A percentile compares a stretch with the other conserved stretches of the same genome.
Evolutionary conservation across 371 early-diverging fungal species (phyloP).

Genomic region (Apophysomyces ossiformis): DNA sequence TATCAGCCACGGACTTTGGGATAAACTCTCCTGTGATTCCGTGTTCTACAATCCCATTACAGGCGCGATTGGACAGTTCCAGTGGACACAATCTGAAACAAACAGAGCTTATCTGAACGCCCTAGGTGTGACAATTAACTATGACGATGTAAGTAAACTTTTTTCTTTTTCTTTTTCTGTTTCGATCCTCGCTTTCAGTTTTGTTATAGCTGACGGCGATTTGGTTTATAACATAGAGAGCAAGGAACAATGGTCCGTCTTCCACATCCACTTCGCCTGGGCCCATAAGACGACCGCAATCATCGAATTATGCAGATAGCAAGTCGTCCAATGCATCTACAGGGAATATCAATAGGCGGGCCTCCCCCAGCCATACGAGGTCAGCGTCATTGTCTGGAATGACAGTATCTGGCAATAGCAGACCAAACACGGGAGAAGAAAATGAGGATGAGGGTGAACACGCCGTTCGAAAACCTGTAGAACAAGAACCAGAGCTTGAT

Average conservation of each 20-base stretch:
- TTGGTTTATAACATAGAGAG: slow-evolving; percentile 5
- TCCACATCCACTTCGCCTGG: neutral
- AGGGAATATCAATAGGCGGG: slow-evolving; percentile 22
- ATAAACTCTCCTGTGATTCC: slow-evolving; percentile 51
- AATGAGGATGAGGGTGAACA: slow-evolving; percentile 3
- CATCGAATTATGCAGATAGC: slow-evolving; percentile 19
- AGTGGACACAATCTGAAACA: slow-evolving; percentile 59
- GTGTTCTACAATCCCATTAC: slow-evolving; percentile 56
- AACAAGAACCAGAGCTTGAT: slow-evolving; percentile 52
- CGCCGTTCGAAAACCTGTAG: slow-evolving; percentile 26
- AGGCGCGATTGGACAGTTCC: slow-evolving; percentile 55
- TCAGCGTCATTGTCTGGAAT: slow-evolving; percentile 24
- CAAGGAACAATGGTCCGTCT: neutral
- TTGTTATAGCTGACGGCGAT: neutral
- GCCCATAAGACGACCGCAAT: slow-evolving; percentile 20
- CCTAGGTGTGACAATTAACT: slow-evolving; percentile 49
- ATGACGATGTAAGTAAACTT: slow-evolving; percentile 26
- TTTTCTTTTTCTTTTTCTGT: neutral
- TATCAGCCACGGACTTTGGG: slow-evolving; percentile 48
- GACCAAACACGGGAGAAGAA: neutral
- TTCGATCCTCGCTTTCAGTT: too few relatives aligned
- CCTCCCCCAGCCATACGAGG: slow-evolving; percentile 17
- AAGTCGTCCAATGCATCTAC: slow-evolving; percentile 5
- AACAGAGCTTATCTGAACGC: slow-evolving; percentile 50
- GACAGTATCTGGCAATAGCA: slow-evolving; percentile 8